These are phyloP conservation scores for Leccinum pachyderme DNA, from an alignment of 1,284 basidiomycete species.

Conservation along the genomic window DNA sequence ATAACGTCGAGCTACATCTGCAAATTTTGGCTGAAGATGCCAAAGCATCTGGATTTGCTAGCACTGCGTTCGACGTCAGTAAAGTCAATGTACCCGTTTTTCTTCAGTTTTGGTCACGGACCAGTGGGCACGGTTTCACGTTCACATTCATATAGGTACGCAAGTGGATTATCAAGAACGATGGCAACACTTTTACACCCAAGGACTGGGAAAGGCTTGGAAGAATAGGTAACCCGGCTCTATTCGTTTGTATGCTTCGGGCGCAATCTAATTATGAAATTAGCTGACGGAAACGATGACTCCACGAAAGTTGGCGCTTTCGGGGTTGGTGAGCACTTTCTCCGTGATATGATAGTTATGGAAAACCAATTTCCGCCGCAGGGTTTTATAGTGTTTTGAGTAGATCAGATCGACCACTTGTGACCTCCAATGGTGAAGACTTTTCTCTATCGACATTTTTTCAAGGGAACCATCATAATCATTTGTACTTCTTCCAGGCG, in stretches of 20 bases:
- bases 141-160: conserved; percentile 26
- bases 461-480: background rate
- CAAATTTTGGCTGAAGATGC: conserved; percentile 54
- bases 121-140: background rate
- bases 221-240: conserved; percentile 63
- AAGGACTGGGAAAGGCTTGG: conserved; percentile 87
- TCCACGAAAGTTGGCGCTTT: conserved; percentile 86
- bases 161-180: conserved; percentile 82
- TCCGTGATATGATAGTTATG: background rate
- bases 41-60: conserved; percentile 27
- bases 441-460: background rate
- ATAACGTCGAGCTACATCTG: conserved; percentile 76
- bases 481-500: conserved; percentile 7
- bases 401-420: conserved; percentile 86
- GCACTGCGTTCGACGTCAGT: conserved; percentile 1
- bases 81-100: background rate
- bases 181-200: conserved; percentile 74
- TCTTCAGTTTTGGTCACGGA: background rate
- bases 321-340: conserved; percentile 62
- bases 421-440: conserved; percentile 71
- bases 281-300: conserved; percentile 79
- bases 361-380: conserved; percentile 21
- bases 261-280: conserved; percentile 2
- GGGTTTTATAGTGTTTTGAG: conserved; percentile 83
- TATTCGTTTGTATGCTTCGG: background rate